Base-by-base conservation (phyloP, 352 stramenopile species). In the Phytophthora niederhauseri region DNA sequence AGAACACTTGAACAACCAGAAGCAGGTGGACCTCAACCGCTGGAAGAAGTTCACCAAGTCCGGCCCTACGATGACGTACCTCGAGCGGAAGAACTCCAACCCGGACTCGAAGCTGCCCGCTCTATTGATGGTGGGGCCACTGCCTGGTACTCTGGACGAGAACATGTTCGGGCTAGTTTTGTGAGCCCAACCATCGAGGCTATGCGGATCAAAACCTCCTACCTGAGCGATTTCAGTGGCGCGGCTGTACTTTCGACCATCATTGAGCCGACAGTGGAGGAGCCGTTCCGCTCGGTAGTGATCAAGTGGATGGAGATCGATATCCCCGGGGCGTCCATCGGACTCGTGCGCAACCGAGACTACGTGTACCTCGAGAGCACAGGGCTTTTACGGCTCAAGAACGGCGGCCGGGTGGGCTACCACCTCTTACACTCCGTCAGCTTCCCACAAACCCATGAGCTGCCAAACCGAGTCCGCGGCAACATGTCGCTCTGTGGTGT, bases 401-500 rank as follows among this genome's bases (percentile, higher is more conserved):
- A 68, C 8, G 68, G 68, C 7, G 68, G 72, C 6, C 64, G 64
- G 0, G 46, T 76, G 1, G 68, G 68, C 9, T 76, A 72, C 48
- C 68, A 76, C 15, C 24, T 76, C 6, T 45, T 72, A 2, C 64
- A 76, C 48, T 72, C 68, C 0, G 64, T 76, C 14, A 68, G 11
- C 6, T 72, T 76, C 15, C 68, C 63, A 15, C 43, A 69, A 20
- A 63, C 51, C 0, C 67, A 71, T 11, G 52, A 76, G 11, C 52
- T 72, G 0, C 68, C 68, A 0, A 41, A 50, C 36, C 67, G 66
- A 12, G 55, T 75, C 2, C 74, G 77, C 11, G 77, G 75, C 28
- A 82, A 81, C 55, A 76, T 85, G 30, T 82, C 77, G 2, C 66
- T 81, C 22, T 77, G 74, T 19, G 72, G 55, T 6, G 50, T 82